These are phyloP conservation scores for Sporothrix brunneoviolacea DNA, from an alignment of 2,329 filamentous ascomycete species.

Conservation along the genomic window DNA sequence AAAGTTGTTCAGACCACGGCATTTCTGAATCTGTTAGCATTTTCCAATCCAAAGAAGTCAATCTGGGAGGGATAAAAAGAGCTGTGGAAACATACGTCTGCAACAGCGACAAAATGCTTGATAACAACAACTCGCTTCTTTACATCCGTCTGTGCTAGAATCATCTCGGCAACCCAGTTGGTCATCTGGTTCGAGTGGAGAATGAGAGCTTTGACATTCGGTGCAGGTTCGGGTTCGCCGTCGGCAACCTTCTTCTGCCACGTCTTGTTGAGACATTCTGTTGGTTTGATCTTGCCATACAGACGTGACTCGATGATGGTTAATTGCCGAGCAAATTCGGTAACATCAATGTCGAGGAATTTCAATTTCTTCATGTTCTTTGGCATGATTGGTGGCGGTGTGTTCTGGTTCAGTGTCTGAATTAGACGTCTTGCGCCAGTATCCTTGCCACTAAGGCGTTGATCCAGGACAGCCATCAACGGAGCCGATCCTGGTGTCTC, in stretches of 20 bases:
- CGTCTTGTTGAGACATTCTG: conserved; percentile 95
- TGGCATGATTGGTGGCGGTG: conserved; percentile 82
- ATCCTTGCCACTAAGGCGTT: conserved; percentile 82
- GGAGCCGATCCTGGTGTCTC: conserved; percentile 84
- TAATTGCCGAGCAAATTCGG: conserved; percentile 93
- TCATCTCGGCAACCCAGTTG: conserved; percentile 99
- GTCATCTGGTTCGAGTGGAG: conserved; percentile 97
- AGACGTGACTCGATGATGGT: conserved; percentile 94
- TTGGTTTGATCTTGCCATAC: conserved; percentile 92
- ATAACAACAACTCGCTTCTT: conserved; percentile 96
- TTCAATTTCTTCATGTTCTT: conserved; percentile 99
- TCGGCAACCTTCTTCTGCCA: conserved; percentile 94
- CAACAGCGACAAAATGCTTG: conserved; percentile 94
- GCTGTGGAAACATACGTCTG: conserved; percentile 60
- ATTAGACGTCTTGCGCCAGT: conserved; percentile 79
- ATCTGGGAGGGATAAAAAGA: background rate
- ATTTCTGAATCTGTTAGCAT: conserved; percentile 61
- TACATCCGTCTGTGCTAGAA: conserved; percentile 85
- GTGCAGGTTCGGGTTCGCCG: conserved; percentile 75
- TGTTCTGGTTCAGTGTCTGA: conserved; percentile 74
- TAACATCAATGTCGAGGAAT: conserved; percentile 92
- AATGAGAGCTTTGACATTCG: conserved; percentile 94
- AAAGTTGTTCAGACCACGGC: conserved; percentile 87
- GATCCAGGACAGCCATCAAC: conserved; percentile 80
- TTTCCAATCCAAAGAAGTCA: background rate